Evolutionary conservation across 495 filamentous ascomycete species (phyloP).

Genomic region (Trichoderma reesei): DNA sequence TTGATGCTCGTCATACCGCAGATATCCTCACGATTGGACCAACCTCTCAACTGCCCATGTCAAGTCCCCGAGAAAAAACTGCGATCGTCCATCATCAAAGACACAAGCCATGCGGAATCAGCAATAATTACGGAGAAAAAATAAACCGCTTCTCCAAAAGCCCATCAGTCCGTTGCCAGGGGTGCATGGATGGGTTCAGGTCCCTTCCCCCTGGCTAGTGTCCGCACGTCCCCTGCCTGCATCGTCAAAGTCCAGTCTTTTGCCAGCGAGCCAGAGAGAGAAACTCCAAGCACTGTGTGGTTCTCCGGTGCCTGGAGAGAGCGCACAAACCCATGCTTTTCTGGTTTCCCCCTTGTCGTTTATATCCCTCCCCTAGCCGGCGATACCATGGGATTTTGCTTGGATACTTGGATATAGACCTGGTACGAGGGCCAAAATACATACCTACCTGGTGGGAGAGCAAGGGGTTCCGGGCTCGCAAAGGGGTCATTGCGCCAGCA

Average conservation of each 20-base stretch:
- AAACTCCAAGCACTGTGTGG: neutral
- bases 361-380: neutral
- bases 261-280: neutral
- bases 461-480: neutral
- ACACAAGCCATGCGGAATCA: too few relatives aligned
- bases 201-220: neutral
- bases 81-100: too few relatives aligned
- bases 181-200: neutral
- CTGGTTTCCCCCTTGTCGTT: too few relatives aligned
- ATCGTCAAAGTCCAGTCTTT: neutral
- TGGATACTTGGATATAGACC: neutral
- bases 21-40: too few relatives aligned
- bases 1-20: too few relatives aligned
- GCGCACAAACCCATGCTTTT: too few relatives aligned
- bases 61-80: too few relatives aligned
- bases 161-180: too few relatives aligned
- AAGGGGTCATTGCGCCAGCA: neutral
- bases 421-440: too few relatives aligned
- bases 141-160: too few relatives aligned
- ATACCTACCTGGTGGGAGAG: neutral
- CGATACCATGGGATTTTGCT: neutral
- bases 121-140: too few relatives aligned
- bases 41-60: too few relatives aligned
- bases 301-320: neutral
- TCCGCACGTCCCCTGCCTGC: constrained; percentile 1